Evolutionary conservation across 1,284 basidiomycete species (phyloP), one percentile per base, ranked within the genome.

Genomic region (Binderoboletus segoi): DNA sequence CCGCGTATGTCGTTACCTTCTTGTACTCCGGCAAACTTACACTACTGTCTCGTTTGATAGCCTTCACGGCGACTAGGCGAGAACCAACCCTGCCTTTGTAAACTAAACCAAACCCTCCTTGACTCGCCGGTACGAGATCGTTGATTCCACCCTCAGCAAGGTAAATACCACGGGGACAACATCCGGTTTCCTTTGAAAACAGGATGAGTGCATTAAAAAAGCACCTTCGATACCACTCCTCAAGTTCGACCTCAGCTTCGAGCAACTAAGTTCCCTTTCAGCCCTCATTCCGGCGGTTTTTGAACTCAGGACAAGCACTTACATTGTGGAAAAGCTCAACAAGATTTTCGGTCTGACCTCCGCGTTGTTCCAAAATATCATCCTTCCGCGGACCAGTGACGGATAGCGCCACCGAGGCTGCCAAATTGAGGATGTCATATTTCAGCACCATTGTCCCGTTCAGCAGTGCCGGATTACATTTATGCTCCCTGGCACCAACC

Each of bases 1-100:
- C 21, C 33, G 23, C 10, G 1, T 23, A 37, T 42, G 21, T 37
- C 8, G 8, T 57, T 23, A 70, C 69, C 66, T 68, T 55, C 4
- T 46, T 55, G 43, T 67, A 59, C 18, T 58, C 46, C 2, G 32
- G 16, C 16, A 46, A 53, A 37, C 8, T 40, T 15, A 23, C 23
- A 11, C 3, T 6, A 2, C 8, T 2, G 12, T 18, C 8, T 35
- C 53, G 48, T 26, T 46, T 56, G 20, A 70, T 42, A 26, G 35
- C 53, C 56, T 71, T 68, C 41, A 68, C 64, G 3, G 69, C 68
- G 8, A 71, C 67, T 15, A 54, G 20, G n/a, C 62, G 59, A 50
- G 58, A 58, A 44, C 49, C 50, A 4, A 63, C 6, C 12, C 28
- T 50, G 50, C 66, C 66, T 58, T 59, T 58, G 43, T 20, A 61